Base-by-base conservation (phyloP, 2,329 filamentous ascomycete species). In the Mycocentrospora acerina region DNA sequence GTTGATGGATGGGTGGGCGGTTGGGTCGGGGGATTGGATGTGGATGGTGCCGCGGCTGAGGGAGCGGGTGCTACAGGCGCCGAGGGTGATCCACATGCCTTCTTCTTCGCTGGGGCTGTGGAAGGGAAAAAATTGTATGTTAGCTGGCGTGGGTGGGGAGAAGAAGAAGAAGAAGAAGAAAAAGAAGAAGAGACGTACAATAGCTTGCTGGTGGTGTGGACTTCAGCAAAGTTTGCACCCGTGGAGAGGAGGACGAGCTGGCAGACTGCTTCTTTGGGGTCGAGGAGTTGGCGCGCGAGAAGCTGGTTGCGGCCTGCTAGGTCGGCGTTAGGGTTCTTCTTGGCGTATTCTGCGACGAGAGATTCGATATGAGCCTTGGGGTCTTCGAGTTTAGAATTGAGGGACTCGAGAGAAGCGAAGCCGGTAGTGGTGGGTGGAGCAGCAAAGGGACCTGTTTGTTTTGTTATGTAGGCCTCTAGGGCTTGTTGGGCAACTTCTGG, bases 31-130 rank as follows among this genome's bases (percentile, higher is more conserved):
- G 0, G 69, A 72, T 0, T 46, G 46, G 27, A 75, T 67, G 40
- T 75, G 72, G 0, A 71, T 51, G 12, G 42, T 64, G 2, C 71
- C 73, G 13, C 71, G 64, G 1, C 71, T 73, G 28, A 72, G 62
- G 0, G 70, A 57, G 10, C 48, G 54, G 3, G 49, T 60, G 17
- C 44, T 55, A 40, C 46, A 61, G 2, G 27, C 42, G 4, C 32
- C 51, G 2, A 62, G 11, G 5, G 32, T 47, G 14, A 46, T 34
- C 46, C 53, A 60, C 34, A 59, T 59, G 2, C 57, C 57, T 4
- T 53, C 48, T 18, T 46, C 46, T 4, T 40, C 32, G 14, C 18
- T 32, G 2, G 35, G 37, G 9, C 19, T 22, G 19, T 5, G n/a
- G n/a, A n/a, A n/a, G n/a, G n/a, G n/a, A n/a, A n/a, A n/a, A n/a